These are phyloP conservation scores for Penicillium polonicum DNA, from an alignment of 2,329 filamentous ascomycete species.

Conservation along the genomic window DNA sequence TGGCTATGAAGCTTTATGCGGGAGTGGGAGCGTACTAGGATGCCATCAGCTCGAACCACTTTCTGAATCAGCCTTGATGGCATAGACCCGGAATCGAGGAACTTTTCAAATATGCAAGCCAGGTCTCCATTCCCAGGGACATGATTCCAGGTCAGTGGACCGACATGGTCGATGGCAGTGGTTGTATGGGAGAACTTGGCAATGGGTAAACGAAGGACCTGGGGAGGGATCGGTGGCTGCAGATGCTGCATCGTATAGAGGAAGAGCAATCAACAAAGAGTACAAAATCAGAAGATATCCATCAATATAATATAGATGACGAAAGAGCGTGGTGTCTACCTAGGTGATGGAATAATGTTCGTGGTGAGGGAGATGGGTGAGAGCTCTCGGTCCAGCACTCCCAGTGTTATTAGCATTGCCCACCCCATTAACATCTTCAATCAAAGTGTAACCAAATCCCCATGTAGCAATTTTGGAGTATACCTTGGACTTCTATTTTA, in stretches of 20 bases:
- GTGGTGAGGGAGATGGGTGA: not conserved
- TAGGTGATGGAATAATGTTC: not conserved
- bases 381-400: not conserved
- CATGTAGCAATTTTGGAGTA: not conserved
- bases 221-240: slow-evolving; percentile 10
- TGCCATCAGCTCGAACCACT: slow-evolving; percentile 34
- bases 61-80: slow-evolving; percentile 31
- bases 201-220: slow-evolving; percentile 29
- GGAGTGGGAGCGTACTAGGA: slow-evolving; percentile 36
- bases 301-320: not conserved
- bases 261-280: not conserved
- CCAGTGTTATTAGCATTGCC: not conserved
- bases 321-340: not conserved
- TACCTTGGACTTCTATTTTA: no score
- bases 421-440: not conserved
- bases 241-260: not conserved
- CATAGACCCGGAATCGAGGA: slow-evolving; percentile 6
- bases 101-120: slow-evolving; percentile 36
- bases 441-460: not conserved
- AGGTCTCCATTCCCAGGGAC: slow-evolving; percentile 40
- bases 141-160: slow-evolving; percentile 47
- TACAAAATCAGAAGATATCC: not conserved
- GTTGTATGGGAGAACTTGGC: slow-evolving; percentile 49
- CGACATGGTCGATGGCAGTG: slow-evolving; percentile 36
- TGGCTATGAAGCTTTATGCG: not conserved